Conservation (phyloP, 2,329 filamentous ascomycete genomes). For the Arthrobotrys sinensis region DNA sequence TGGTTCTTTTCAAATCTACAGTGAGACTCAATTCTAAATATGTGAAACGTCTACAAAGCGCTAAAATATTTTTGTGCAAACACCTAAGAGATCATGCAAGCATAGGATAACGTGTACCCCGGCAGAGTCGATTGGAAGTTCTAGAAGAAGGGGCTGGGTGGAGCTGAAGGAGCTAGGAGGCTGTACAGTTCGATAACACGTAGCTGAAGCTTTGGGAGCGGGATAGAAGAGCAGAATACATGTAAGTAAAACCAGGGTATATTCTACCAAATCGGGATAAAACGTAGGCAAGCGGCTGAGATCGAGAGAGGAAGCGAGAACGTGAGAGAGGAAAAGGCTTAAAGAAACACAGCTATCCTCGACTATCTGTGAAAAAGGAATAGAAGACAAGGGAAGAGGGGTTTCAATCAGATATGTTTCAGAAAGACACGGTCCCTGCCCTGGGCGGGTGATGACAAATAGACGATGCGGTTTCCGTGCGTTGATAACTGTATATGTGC, state of each 20-base stretch:
- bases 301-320: not conserved
- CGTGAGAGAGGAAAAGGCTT: not conserved
- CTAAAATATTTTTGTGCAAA: not conserved
- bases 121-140: constrained; percentile 1
- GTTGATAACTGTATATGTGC: constrained; percentile 11
- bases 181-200: constrained; percentile 32
- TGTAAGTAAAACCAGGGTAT: constrained; percentile 32
- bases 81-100: not conserved
- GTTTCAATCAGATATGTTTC: constrained; percentile 24
- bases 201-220: constrained; percentile 12
- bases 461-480: not conserved
- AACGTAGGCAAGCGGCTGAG: constrained; percentile 9
- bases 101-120: not conserved
- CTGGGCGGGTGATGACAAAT: constrained; percentile 26
- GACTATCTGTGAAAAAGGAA: not conserved
- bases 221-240: constrained; percentile 1
- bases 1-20: not conserved
- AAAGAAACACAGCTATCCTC: constrained; percentile 4
- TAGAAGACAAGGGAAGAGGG: not conserved
- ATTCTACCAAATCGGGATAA: constrained; percentile 40
- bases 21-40: not conserved
- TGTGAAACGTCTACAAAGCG: not conserved
- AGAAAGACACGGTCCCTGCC: not conserved
- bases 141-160: not conserved
- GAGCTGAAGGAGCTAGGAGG: constrained; percentile 10